Evolutionary conservation across 176 grass and related monocot species (phyloP).

Genomic region (Elymus sibiricus): DNA sequence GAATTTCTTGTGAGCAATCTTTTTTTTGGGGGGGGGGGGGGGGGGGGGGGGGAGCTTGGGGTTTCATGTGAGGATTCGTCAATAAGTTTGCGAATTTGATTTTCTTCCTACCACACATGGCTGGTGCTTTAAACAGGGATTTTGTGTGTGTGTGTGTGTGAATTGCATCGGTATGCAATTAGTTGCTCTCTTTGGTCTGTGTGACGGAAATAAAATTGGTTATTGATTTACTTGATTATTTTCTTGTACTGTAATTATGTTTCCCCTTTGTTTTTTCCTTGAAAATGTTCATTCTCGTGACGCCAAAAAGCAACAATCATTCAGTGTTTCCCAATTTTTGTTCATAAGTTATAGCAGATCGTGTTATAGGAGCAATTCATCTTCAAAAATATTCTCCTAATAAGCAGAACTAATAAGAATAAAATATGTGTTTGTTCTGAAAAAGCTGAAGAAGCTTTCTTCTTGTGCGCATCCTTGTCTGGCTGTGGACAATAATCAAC

Average conservation of each 20-base stretch:
- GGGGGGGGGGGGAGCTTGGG: not conserved
- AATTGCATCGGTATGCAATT: not conserved
- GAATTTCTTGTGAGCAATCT: not conserved
- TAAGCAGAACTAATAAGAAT: not conserved
- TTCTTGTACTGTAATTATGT: not conserved
- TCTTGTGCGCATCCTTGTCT: not conserved
- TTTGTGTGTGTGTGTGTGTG: not conserved
- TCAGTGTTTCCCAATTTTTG: not conserved
- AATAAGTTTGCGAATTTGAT: not conserved
- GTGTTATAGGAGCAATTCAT: not conserved
- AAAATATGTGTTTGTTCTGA: not conserved
- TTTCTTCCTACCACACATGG: not conserved
- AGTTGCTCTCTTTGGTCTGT: not conserved
- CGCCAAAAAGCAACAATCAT: not conserved
- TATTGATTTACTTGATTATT: not conserved
- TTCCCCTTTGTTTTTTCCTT: not conserved
- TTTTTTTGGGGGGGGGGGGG: too few relatives aligned
- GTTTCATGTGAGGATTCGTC: not conserved
- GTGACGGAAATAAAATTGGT: not conserved
- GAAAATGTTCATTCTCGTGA: not conserved
- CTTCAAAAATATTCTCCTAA: not conserved
- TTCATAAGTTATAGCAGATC: not conserved
- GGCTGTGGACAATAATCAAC: not conserved
- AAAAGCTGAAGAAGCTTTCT: conserved; percentile 25
- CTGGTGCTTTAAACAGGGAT: not conserved